Evolutionary conservation across 2,329 filamentous ascomycete genomes (phyloP).

Genomic region (Elsinoe ampelina): DNA sequence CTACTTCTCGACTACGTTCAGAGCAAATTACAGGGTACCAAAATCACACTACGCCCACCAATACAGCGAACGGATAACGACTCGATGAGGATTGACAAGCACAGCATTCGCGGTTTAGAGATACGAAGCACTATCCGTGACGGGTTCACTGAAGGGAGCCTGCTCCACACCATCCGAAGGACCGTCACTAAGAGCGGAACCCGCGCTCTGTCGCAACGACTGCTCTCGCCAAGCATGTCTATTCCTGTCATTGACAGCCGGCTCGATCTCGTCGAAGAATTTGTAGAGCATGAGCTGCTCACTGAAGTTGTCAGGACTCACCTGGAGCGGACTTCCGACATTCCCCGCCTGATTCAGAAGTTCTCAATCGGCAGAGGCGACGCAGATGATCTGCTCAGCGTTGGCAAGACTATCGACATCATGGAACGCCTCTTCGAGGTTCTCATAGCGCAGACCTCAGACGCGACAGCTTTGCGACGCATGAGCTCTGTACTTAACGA

Average conservation of each 20-base stretch:
- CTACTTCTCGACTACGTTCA: slow-evolving; percentile 78
- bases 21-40: slow-evolving; percentile 64
- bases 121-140: slow-evolving; percentile 81
- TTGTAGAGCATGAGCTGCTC: slow-evolving; percentile 57
- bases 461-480: slow-evolving; percentile 26
- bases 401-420: slow-evolving; percentile 71
- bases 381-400: slow-evolving; percentile 75
- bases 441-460: slow-evolving; percentile 26
- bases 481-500: slow-evolving; percentile 27
- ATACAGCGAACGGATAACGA: slow-evolving; percentile 63
- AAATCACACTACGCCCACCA: slow-evolving; percentile 76
- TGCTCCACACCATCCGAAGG: slow-evolving; percentile 78
- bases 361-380: slow-evolving; percentile 90
- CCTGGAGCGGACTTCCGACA: slow-evolving; percentile 70
- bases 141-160: slow-evolving; percentile 66
- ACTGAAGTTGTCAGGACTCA: slow-evolving; percentile 60
- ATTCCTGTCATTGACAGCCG: slow-evolving; percentile 66
- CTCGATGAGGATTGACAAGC: slow-evolving; percentile 85
- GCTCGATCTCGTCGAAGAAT: slow-evolving; percentile 69
- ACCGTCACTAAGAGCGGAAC: slow-evolving; percentile 90
- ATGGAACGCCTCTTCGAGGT: slow-evolving; percentile 56
- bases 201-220: slow-evolving; percentile 70
- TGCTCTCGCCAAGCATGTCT: slow-evolving; percentile 85
- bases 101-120: slow-evolving; percentile 80
- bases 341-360: slow-evolving; percentile 82